Conservation (phyloP, 768 basidiomycete species). For the Hemileccinum impolitum region DNA sequence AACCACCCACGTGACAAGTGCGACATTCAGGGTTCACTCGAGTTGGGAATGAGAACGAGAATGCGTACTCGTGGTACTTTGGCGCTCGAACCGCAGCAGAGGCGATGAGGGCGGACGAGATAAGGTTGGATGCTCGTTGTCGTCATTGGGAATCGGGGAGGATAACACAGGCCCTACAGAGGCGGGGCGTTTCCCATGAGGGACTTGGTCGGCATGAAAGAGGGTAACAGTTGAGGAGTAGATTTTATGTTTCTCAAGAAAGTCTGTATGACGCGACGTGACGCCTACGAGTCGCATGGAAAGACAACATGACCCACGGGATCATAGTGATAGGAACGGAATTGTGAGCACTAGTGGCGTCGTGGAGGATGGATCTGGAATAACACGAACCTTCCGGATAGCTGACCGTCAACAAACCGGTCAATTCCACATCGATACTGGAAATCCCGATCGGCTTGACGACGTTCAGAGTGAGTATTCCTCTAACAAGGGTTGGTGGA, state of each 20-base stretch:
- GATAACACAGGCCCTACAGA: conserved; percentile 25
- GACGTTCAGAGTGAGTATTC: conserved; percentile 59
- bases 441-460: conserved; percentile 82
- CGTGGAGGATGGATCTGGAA: not conserved
- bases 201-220: conserved; percentile 60
- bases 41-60: not conserved
- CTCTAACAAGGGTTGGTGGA: conserved; percentile 62
- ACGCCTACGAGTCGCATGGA: conserved; percentile 36
- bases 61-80: conserved; percentile 1
- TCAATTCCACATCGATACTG: conserved; percentile 77
- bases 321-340: not conserved
- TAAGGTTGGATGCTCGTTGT: not conserved
- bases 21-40: not conserved
- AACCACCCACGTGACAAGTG: not conserved
- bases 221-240: conserved; percentile 70
- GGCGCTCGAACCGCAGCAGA: conserved; percentile 7
- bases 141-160: not conserved
- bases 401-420: conserved; percentile 62
- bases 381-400: conserved; percentile 80
- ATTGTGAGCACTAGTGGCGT: not conserved
- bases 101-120: not conserved
- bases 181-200: conserved; percentile 22
- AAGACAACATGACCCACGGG: not conserved
- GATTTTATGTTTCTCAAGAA: conserved; percentile 70
- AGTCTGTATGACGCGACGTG: conserved; percentile 69